Percentiles rank a stretch among this genome's conserved stretches.
Evolutionary conservation across 139 green algal species (phyloP).

Genomic region (Coelastrella sp.): DNA sequence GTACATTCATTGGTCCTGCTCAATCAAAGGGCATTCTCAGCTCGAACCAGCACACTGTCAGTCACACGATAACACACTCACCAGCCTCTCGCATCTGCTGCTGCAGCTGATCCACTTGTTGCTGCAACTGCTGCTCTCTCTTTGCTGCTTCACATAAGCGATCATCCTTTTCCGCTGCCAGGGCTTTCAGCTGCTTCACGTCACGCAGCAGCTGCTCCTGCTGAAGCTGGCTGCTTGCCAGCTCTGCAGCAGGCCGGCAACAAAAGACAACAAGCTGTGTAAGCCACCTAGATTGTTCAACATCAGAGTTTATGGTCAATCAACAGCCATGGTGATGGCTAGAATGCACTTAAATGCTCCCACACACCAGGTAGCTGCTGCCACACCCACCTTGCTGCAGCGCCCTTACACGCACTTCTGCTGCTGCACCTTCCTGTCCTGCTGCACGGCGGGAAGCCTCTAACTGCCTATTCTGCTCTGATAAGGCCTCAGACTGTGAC

Average conservation of each 20-base stretch:
- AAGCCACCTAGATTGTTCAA: not conserved
- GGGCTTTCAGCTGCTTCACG: slow-evolving; percentile 53
- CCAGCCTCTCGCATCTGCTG: slow-evolving; percentile 43
- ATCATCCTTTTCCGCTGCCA: slow-evolving; percentile 47
- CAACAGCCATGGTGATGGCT: no score
- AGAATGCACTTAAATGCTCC: no score
- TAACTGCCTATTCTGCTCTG: slow-evolving; percentile 24
- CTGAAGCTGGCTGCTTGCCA: slow-evolving; percentile 13
- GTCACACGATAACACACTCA: not conserved
- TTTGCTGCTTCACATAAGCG: slow-evolving; percentile 39
- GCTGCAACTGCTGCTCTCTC: slow-evolving; percentile 39
- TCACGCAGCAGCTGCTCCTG: slow-evolving; percentile 43
- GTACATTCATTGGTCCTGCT: no score
- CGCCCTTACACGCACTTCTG: slow-evolving; percentile 1
- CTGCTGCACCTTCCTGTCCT: not conserved
- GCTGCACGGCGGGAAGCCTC: slow-evolving; percentile 22
- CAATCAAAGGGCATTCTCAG: no score
- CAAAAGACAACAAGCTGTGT: not conserved
- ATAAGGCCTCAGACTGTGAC: slow-evolving; percentile 27
- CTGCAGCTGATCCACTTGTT: slow-evolving; percentile 36
- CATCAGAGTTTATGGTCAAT: no score
- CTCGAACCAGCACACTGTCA: not conserved
- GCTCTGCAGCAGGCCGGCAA: slow-evolving; percentile 8
- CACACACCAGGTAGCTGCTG: not conserved
- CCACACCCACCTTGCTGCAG: slow-evolving; percentile 37